phyloP scores from a whole-genome alignment of 306 rosid genomes.

The Citrullus colocynthis region DNA sequence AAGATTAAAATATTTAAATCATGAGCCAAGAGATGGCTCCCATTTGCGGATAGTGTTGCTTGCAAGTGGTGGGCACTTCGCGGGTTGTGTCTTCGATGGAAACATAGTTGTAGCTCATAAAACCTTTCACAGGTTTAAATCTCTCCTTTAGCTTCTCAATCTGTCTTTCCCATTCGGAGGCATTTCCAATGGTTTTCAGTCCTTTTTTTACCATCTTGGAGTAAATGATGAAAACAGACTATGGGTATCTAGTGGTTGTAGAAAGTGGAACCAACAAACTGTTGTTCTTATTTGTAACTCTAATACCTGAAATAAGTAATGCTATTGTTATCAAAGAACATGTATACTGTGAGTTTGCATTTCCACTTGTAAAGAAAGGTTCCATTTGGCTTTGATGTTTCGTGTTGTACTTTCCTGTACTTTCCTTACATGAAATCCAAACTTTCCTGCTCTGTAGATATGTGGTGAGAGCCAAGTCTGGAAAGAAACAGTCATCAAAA shows the following conservation, averaged over 20 bases:
- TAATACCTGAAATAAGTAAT: neutral
- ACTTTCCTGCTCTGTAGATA: conserved; percentile 39
- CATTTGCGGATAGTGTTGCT: conserved; percentile 64
- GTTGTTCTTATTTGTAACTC: neutral
- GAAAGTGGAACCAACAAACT: neutral
- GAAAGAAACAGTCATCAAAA: conserved; percentile 82
- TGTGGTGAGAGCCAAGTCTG: conserved; percentile 91
- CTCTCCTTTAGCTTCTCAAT: neutral
- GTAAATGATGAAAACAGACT: neutral
- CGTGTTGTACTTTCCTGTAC: neutral
- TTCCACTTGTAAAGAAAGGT: neutral
- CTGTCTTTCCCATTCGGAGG: neutral
- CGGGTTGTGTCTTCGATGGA: conserved; percentile 87
- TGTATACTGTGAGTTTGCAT: neutral
- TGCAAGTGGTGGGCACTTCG: conserved; percentile 92
- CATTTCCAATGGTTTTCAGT: neutral
- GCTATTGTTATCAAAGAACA: neutral
- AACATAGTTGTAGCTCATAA: conserved; percentile 66
- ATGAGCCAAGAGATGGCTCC: conserved; percentile 55
- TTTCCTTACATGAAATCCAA: neutral
- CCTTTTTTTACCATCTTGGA: neutral
- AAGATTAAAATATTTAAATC: conserved; percentile 41
- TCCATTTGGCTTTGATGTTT: neutral
- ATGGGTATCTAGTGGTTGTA: neutral
- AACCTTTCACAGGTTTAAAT: conserved; percentile 81